Conservation (phyloP, 2,329 filamentous ascomycete species). For the Trichothecium roseum region DNA sequence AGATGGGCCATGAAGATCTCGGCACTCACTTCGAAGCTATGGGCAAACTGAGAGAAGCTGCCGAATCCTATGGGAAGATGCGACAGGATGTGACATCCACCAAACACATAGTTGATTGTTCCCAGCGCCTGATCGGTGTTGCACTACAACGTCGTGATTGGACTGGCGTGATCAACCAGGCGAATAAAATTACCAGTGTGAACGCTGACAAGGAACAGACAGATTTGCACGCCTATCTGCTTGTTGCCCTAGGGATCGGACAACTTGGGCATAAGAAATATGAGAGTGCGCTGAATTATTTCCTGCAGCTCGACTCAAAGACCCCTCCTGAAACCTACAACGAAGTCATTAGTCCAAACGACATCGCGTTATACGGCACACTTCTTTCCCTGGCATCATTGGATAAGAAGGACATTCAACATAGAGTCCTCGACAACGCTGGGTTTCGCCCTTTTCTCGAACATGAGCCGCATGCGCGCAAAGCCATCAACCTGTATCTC, state of each 20-base stretch:
- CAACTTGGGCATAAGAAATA: constrained; percentile 35
- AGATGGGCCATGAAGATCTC: constrained; percentile 94
- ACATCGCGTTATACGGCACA: constrained; percentile 85
- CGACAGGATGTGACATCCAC: constrained; percentile 78
- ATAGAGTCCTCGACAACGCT: constrained; percentile 65
- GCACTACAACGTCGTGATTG: constrained; percentile 71
- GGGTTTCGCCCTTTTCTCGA: constrained; percentile 82
- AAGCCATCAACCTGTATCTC: constrained; percentile 81
- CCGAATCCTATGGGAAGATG: constrained; percentile 77
- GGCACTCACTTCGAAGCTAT: constrained; percentile 72
- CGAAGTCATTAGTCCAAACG: constrained; percentile 69
- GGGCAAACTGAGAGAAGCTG: constrained; percentile 62
- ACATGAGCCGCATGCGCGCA: constrained; percentile 85
- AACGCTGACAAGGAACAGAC: constrained; percentile 36
- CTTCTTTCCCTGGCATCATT: constrained; percentile 86
- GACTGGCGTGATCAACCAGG: constrained; percentile 50
- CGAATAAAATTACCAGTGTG: constrained; percentile 52
- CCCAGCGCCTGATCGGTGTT: constrained; percentile 66
- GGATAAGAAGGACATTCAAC: constrained; percentile 66
- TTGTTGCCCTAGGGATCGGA: constrained; percentile 40
- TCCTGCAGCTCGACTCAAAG: constrained; percentile 53
- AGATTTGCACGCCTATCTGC: constrained; percentile 36
- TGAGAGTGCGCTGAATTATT: constrained; percentile 57
- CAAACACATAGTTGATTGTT: constrained; percentile 75
- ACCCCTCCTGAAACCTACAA: constrained; percentile 46